Evolutionary conservation across 306 rosid species (phyloP), one percentile per base, ranked within the genome.

Genomic region (Calophaca sinica): DNA sequence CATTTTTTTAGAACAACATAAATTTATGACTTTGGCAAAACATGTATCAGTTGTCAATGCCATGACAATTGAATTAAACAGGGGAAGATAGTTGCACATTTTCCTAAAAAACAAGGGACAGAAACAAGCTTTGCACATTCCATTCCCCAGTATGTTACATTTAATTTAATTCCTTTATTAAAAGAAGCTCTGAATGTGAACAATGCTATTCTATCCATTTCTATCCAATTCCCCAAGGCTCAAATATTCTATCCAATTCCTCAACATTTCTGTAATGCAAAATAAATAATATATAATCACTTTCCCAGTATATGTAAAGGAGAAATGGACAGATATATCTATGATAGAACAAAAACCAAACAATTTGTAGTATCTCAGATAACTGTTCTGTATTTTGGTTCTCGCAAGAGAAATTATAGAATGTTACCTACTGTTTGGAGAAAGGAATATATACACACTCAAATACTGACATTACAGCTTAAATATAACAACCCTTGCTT

Each of bases 51-150:
- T 61, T 29, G 12, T 12, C 50, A 73, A 48, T 42, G 9, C 39
- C 39, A 73, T 45, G 68, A 20, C 49, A 62, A 50, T 59, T 50
- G 35, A 49, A 66, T 39, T 32, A 67, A 48, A 59, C 36, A 39
- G 6, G 62, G 8, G 62, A 46, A 77, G 52, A 59, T 38, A 69
- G 42, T 70, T 29, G 42, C 26, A n/a, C n/a, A n/a, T n/a, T 45
- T 60, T 64, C 55, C 12, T 29, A 26, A 9, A n/a, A 68, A 45
- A 35, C 42, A 41, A 63, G 73, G 35, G 60, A 57, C 58, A 59
- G 32, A 68, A 59, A 69, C 60, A 74, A 52, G 74, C 44, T 36
- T 38, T n/a, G n/a, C n/a, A n/a, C n/a, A n/a, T n/a, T n/a, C n/a
- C n/a, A n/a, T n/a, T n/a, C n/a, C n/a, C n/a, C 10, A 72, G 36